Conservation (phyloP, 805 yeast species). For the Priceomyces medius region DNA sequence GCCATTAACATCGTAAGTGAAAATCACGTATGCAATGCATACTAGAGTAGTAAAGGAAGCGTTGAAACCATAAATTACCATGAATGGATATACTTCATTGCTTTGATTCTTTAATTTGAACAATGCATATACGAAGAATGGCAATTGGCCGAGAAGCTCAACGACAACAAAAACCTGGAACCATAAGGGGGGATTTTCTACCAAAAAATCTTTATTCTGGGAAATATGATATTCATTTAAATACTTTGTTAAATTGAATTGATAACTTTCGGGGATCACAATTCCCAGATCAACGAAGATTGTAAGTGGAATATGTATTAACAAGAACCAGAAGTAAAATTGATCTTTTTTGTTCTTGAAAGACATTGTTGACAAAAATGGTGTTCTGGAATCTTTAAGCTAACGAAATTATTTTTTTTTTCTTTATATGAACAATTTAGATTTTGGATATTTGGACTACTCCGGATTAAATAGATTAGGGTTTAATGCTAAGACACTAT, state of each 20-base stretch:
- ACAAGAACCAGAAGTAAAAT: constrained; percentile 51
- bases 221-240: constrained; percentile 60
- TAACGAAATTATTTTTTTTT: no score
- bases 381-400: no score
- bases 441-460: no score
- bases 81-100: constrained; percentile 26
- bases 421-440: no score
- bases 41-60: constrained; percentile 78
- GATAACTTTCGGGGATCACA: constrained; percentile 56
- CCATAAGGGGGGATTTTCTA: constrained; percentile 67
- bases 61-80: constrained; percentile 73
- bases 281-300: constrained; percentile 71
- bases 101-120: constrained; percentile 13
- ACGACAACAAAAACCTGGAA: constrained; percentile 64
- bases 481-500: not conserved
- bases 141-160: constrained; percentile 77
- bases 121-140: constrained; percentile 61
- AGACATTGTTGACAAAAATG: not conserved
- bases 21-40: constrained; percentile 57
- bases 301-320: constrained; percentile 75
- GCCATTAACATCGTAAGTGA: constrained; percentile 35
- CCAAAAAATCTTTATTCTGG: constrained; percentile 69
- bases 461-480: no score
- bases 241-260: constrained; percentile 45
- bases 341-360: constrained; percentile 24